Percentiles rank a stretch among this genome's conserved stretches.
Conservation (phyloP, 2,329 filamentous ascomycete genomes). For the Colletotrichum sp. region DNA sequence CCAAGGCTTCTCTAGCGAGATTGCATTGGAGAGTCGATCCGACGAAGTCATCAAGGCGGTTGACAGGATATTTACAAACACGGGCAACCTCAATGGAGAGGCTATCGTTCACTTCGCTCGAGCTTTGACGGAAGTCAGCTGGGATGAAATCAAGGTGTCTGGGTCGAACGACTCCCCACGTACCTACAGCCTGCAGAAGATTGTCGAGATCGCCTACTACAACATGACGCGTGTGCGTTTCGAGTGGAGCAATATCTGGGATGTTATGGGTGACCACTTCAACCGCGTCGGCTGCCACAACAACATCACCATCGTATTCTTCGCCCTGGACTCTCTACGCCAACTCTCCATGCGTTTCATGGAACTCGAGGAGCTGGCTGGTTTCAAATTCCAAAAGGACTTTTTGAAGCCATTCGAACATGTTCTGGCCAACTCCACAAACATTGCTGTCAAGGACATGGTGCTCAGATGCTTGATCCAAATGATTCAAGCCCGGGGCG, state of each 20-base stretch:
- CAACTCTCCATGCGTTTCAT: slow-evolving; percentile 98
- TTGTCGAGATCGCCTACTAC: slow-evolving; percentile 99
- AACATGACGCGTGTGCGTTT: slow-evolving; percentile 99
- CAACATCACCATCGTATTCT: slow-evolving; percentile 97
- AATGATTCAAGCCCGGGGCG: slow-evolving; percentile 96
- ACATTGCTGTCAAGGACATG: slow-evolving; percentile 96
- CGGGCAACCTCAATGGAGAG: slow-evolving; percentile 88
- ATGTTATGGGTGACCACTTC: slow-evolving; percentile 96
- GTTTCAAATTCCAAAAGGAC: slow-evolving; percentile 99
- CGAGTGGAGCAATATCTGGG: slow-evolving; percentile 98
- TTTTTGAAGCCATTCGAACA: slow-evolving; percentile 99
- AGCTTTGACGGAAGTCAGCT: slow-evolving; percentile 93
- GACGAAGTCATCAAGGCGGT: slow-evolving; percentile 92
- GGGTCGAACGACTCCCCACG: slow-evolving; percentile 94
- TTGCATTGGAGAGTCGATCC: slow-evolving; percentile 90
- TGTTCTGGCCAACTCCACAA: slow-evolving; percentile 90
- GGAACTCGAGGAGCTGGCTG: slow-evolving; percentile 96
- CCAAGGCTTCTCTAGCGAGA: slow-evolving; percentile 74
- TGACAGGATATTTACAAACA: slow-evolving; percentile 96
- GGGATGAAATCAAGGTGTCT: slow-evolving; percentile 98
- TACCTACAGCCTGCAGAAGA: slow-evolving; percentile 96
- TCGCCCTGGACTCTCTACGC: slow-evolving; percentile 91
- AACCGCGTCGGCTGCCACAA: slow-evolving; percentile 96
- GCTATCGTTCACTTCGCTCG: slow-evolving; percentile 95
- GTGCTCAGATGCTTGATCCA: slow-evolving; percentile 94